phyloP scores from a whole-genome alignment of 371 early-diverging fungal species.

The Mortierella polycephala region DNA sequence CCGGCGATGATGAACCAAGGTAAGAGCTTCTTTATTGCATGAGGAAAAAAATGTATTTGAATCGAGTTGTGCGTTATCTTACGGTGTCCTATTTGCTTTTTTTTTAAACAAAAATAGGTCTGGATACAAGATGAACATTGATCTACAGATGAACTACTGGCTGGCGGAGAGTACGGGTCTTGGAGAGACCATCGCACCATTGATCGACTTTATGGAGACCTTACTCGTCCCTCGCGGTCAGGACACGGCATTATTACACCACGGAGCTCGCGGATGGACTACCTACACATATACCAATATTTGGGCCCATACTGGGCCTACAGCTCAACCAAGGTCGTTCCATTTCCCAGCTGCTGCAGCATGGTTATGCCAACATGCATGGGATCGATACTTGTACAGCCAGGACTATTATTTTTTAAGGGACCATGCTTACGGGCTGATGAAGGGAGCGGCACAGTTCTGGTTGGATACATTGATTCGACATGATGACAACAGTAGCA shows the following conservation, averaged over 20 bases:
- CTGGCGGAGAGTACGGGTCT: conserved; percentile 42
- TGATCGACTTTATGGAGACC: conserved; percentile 49
- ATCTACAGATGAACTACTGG: conserved; percentile 54
- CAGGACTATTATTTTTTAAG: conserved; percentile 39
- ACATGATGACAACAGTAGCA: neutral
- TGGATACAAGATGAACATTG: conserved; percentile 45
- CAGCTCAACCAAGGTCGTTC: conserved; percentile 17
- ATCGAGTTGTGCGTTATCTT: neutral
- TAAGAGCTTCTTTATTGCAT: neutral
- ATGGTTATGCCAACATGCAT: conserved; percentile 51
- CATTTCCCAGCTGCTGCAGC: conserved; percentile 46
- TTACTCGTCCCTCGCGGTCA: conserved; percentile 39
- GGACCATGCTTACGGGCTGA: conserved; percentile 48
- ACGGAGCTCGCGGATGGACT: conserved; percentile 46
- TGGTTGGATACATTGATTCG: conserved; percentile 44
- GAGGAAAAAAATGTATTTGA: neutral
- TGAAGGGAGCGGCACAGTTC: conserved; percentile 50
- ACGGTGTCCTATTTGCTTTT: neutral
- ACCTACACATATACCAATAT: conserved; percentile 40
- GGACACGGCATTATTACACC: conserved; percentile 27
- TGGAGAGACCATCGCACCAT: conserved; percentile 41
- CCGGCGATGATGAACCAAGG: conserved; percentile 19
- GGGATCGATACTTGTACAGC: conserved; percentile 48
- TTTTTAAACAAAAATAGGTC: conserved; percentile 4
- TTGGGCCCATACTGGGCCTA: conserved; percentile 54